A percentile compares a stretch with the other conserved stretches of the same genome.
Conservation (phyloP, 805 yeast species). For the Saccharomycodes ludwigii region DNA sequence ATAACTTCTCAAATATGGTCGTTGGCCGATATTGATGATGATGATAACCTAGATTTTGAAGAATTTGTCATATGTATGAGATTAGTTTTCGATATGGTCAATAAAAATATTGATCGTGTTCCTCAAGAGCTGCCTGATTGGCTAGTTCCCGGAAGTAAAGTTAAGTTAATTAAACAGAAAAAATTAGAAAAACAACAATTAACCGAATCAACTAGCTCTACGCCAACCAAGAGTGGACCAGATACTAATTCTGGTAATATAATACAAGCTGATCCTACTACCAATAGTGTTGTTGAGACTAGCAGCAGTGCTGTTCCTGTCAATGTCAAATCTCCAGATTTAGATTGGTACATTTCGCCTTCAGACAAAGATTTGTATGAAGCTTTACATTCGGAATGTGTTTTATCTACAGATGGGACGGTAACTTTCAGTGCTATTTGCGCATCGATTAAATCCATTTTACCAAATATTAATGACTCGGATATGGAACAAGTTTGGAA, state of each 20-base stretch:
- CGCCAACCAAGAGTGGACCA: background rate
- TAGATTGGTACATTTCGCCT: conserved; percentile 96
- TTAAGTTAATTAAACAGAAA: conserved; percentile 77
- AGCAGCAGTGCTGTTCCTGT: conserved; percentile 19
- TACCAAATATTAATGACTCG: conserved; percentile 63
- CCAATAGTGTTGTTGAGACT: conserved; percentile 42
- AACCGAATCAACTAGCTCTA: conserved; percentile 1
- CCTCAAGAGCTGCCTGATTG: conserved; percentile 78
- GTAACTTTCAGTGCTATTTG: conserved; percentile 61
- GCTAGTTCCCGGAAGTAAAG: conserved; percentile 85
- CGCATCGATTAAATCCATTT: conserved; percentile 49
- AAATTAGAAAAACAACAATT: conserved; percentile 33
- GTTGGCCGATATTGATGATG: conserved; percentile 83
- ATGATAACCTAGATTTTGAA: conserved; percentile 87
- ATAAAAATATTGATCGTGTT: conserved; percentile 47
- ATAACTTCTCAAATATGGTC: conserved; percentile 82
- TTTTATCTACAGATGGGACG: conserved; percentile 70
- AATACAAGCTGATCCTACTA: conserved; percentile 9
- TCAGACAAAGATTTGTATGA: conserved; percentile 71
- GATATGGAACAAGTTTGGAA: conserved; percentile 92
- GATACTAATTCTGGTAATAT: too few relatives aligned
- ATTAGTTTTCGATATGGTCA: conserved; percentile 80
- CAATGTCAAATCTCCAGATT: too few relatives aligned
- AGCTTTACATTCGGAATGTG: conserved; percentile 42
- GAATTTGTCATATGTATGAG: conserved; percentile 98